Conservation (phyloP, 352 stramenopile genomes). For the Phytophthora chlamydospora region DNA sequence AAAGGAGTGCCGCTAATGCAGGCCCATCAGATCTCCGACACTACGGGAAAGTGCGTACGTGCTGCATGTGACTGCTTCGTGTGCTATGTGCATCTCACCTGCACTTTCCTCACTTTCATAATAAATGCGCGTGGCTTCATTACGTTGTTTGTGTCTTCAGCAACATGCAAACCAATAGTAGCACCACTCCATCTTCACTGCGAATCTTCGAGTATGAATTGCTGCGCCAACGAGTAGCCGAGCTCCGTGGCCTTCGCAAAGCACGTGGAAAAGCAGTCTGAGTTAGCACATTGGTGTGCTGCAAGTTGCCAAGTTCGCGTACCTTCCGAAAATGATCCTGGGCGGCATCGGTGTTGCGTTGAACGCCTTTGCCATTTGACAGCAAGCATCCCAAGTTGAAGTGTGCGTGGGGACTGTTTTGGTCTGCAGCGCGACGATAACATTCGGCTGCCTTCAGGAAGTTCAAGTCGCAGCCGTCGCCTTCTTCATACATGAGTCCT, state of each 20-base stretch:
- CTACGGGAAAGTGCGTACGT: constrained; percentile 31
- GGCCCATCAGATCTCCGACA: constrained; percentile 9
- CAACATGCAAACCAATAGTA: constrained; percentile 10
- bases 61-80: constrained; percentile 21
- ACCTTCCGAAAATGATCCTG: constrained; percentile 69
- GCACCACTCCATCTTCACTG: constrained; percentile 9
- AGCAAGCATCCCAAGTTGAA: constrained; percentile 84
- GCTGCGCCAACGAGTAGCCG: constrained; percentile 61
- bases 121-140: constrained; percentile 45
- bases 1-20: constrained; percentile 4
- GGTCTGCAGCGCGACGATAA: constrained; percentile 57
- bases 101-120: constrained; percentile 34
- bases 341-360: constrained; percentile 57
- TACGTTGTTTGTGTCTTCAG: constrained; percentile 24
- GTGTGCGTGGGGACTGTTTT: constrained; percentile 62
- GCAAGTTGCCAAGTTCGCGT: constrained; percentile 5
- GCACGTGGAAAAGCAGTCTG: constrained; percentile 6
- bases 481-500: constrained; percentile 79
- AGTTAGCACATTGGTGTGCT: neutral
- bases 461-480: constrained; percentile 73
- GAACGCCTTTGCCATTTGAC: constrained; percentile 63
- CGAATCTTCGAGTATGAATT: constrained; percentile 47
- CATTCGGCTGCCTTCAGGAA: constrained; percentile 59
- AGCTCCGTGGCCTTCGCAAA: constrained; percentile 50
- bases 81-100: constrained; percentile 27